Conservation (phyloP, 1,139 yeast genomes). For the Kodamaea sp. region DNA sequence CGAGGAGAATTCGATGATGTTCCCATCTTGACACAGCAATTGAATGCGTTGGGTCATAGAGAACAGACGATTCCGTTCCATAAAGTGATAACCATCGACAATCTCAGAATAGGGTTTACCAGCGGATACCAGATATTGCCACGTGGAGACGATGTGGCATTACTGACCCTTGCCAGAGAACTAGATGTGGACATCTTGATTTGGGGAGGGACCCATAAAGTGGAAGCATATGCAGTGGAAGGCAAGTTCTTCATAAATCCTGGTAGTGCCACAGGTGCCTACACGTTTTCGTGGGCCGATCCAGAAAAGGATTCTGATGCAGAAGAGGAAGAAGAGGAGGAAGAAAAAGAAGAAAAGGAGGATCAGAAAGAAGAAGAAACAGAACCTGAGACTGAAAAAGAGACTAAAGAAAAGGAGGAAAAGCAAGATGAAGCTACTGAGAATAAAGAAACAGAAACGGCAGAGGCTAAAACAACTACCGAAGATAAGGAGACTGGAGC, state of each 20-base stretch:
- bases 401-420: slow-evolving; percentile 20
- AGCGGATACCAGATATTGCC: slow-evolving; percentile 88
- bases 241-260: slow-evolving; percentile 94
- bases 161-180: slow-evolving; percentile 82
- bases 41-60: slow-evolving; percentile 23
- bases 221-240: slow-evolving; percentile 90
- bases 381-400: slow-evolving; percentile 16
- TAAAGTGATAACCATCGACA: slow-evolving; percentile 66
- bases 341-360: slow-evolving; percentile 27
- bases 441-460: slow-evolving; percentile 16
- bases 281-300: slow-evolving; percentile 50
- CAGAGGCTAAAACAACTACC: slow-evolving; percentile 15
- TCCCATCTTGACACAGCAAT: slow-evolving; percentile 34
- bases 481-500: slow-evolving; percentile 7
- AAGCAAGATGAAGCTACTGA: slow-evolving; percentile 19
- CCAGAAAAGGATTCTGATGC: slow-evolving; percentile 46
- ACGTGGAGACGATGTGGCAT: slow-evolving; percentile 79
- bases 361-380: slow-evolving; percentile 17
- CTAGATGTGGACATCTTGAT: slow-evolving; percentile 87
- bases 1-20: slow-evolving; percentile 71
- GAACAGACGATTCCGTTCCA: slow-evolving; percentile 63
- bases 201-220: slow-evolving; percentile 97
- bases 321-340: slow-evolving; percentile 34
- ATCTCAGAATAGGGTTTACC: slow-evolving; percentile 77
- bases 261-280: slow-evolving; percentile 95